These are phyloP conservation scores for Iberis pinnata DNA, from an alignment of 345 rosid species.

Conservation along the genomic window DNA sequence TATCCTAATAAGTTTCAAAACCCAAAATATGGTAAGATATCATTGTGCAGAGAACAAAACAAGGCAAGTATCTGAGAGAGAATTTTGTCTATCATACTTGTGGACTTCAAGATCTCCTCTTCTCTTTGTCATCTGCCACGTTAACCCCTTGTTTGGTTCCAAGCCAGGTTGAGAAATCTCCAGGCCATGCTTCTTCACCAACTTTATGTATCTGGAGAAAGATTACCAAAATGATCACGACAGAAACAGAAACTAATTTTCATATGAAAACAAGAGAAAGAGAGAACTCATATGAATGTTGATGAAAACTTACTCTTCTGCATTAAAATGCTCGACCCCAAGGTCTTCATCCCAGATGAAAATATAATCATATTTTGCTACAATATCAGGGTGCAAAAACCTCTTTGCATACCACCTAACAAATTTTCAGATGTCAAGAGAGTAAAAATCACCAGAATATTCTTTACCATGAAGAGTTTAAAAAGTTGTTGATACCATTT, in stretches of 20 bases:
- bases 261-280: too few relatives aligned
- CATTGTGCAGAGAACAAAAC: too few relatives aligned
- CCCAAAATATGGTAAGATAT: not conserved
- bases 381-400: slow-evolving; percentile 92
- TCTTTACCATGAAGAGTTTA: not conserved
- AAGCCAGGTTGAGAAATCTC: slow-evolving; percentile 96
- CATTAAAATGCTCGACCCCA: slow-evolving; percentile 83
- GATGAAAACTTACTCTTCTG: slow-evolving; percentile 47
- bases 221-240: slow-evolving; percentile 1
- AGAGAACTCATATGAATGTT: too few relatives aligned
- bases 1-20: slow-evolving; percentile 38
- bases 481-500: slow-evolving; percentile 48
- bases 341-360: slow-evolving; percentile 99
- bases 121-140: slow-evolving; percentile 98
- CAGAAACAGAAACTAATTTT: too few relatives aligned
- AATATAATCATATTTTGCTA: slow-evolving; percentile 75
- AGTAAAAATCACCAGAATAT: too few relatives aligned
- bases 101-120: slow-evolving; percentile 83
- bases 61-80: not conserved
- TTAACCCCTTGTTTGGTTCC: slow-evolving; percentile 81
- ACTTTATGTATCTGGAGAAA: slow-evolving; percentile 54
- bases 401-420: slow-evolving; percentile 95
- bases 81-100: slow-evolving; percentile 41
- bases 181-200: slow-evolving; percentile 83
- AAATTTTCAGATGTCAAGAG: not conserved